These are phyloP conservation scores for Solidago caesia DNA, from an alignment of 129 eudicot species.

Conservation along the genomic window DNA sequence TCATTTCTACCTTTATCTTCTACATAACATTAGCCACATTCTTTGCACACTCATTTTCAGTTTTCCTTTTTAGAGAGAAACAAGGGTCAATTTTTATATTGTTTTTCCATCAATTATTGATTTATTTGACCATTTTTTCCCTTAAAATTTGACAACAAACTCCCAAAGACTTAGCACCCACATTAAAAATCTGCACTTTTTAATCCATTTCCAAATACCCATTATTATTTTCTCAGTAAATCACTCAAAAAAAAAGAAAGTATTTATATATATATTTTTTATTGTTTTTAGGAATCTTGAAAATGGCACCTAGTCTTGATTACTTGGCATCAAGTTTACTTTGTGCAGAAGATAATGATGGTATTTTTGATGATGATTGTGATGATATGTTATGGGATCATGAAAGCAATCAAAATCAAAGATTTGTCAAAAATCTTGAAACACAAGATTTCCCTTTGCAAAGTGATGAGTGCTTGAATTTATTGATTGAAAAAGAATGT, in stretches of 20 bases:
- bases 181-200: background rate
- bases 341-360: slow-evolving; percentile 57
- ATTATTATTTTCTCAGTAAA: too few species aligned
- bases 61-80: background rate
- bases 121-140: too few species aligned
- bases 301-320: slow-evolving; percentile 69
- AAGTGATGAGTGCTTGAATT: slow-evolving; percentile 44
- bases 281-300: slow-evolving; percentile 7
- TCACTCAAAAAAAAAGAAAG: too few species aligned
- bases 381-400: slow-evolving; percentile 26
- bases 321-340: slow-evolving; percentile 53
- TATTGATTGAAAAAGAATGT: slow-evolving; percentile 52
- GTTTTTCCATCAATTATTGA: too few species aligned
- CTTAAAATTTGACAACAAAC: too few species aligned
- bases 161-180: too few species aligned
- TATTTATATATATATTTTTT: background rate
- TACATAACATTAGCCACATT: background rate
- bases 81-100: too few species aligned
- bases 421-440: slow-evolving; percentile 23
- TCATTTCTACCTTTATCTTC: background rate
- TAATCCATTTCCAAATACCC: too few species aligned
- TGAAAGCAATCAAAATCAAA: slow-evolving; percentile 31
- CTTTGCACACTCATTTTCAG: background rate
- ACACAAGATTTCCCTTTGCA: slow-evolving; percentile 40
- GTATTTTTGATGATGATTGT: slow-evolving; percentile 43